These are phyloP conservation scores for Aegilops umbellulata DNA, from an alignment of 176 grass and related monocot species.

Conservation along the genomic window DNA sequence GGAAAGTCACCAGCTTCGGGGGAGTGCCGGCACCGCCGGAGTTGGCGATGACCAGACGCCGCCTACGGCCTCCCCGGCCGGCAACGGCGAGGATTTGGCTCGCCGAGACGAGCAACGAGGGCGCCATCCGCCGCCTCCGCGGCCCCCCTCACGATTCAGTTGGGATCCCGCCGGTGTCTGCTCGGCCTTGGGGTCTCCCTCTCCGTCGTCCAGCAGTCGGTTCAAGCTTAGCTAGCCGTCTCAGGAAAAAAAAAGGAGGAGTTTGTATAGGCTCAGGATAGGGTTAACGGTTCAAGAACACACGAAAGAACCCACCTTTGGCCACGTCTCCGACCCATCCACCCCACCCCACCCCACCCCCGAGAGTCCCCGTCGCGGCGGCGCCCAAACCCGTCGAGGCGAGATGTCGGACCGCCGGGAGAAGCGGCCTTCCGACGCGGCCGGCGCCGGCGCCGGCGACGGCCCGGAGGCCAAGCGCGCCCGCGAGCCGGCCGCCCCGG, in stretches of 20 bases:
- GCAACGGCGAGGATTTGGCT: conserved; percentile 8
- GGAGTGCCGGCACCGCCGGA: conserved; percentile 27
- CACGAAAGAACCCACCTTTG: not conserved
- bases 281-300: not conserved
- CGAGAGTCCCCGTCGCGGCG: conserved; percentile 10
- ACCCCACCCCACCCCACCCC: not conserved
- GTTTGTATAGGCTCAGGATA: not conserved
- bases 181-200: not conserved
- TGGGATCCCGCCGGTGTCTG: not conserved
- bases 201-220: not conserved
- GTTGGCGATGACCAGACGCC: conserved; percentile 29
- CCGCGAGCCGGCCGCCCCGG: conserved; percentile 11
- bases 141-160: not conserved
- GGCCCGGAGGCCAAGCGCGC: conserved; percentile 19
- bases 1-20: conserved; percentile 83
- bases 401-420: conserved; percentile 28
- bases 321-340: not conserved
- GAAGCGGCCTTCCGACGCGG: conserved; percentile 30
- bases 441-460: not conserved
- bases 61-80: conserved; percentile 12
- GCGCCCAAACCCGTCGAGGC: not conserved
- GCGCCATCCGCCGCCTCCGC: conserved; percentile 6
- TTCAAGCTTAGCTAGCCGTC: not conserved
- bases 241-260: not conserved
- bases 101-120: conserved; percentile 30